Base-by-base conservation (phyloP, 2,329 filamentous ascomycete genomes). In the Mollisiaceae sp. region DNA sequence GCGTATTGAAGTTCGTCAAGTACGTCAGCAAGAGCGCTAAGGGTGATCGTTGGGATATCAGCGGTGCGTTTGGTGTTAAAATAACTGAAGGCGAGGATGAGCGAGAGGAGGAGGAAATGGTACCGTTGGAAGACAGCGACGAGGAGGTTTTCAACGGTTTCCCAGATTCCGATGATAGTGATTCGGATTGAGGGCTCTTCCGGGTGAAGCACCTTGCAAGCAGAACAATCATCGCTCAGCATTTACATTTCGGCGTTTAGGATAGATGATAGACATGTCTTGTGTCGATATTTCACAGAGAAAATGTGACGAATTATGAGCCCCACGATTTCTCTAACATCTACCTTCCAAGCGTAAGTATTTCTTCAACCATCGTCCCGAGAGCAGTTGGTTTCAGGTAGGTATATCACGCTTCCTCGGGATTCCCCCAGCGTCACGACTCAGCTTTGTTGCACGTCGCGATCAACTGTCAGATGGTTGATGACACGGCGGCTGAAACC, bases 1-100 rank as follows among this genome's bases (percentile, higher is more conserved):
- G 92, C 15, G 90, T 91, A 15, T 82, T 99, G 75, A 90, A 92
- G 77, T 99, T 99, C 76, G 93, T 98, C 74, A 99, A 98, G 82
- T 99, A 98, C 77, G 91, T 99, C 24, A 96, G 91, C 78, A 84
- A 84, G 66, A 86, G 85, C 59, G 95, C 95, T 8, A 87, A 87
- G 75, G 95, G 95, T 0, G 95, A 98, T 79, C 85, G 95, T 52
- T 98, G 94, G 93, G 95, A 99, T 79, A 83, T 98, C 59, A 90
- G 88, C 56, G 95, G 89, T 0, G 88, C 88, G 39, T 92, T 91
- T 77, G 92, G 90, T 27, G 89, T 97, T 38, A 85, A 85, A 65
- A 76, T 81, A 43, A 84, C 85, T 1, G 82, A 79, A 6, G 77
- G 77, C 1, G 76, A 77, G 0, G 76, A 77, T 0, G 78, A 79